These are phyloP conservation scores for Coemansia sp. DNA, from an alignment of 192 early-diverging fungal species.

Conservation along the genomic window DNA sequence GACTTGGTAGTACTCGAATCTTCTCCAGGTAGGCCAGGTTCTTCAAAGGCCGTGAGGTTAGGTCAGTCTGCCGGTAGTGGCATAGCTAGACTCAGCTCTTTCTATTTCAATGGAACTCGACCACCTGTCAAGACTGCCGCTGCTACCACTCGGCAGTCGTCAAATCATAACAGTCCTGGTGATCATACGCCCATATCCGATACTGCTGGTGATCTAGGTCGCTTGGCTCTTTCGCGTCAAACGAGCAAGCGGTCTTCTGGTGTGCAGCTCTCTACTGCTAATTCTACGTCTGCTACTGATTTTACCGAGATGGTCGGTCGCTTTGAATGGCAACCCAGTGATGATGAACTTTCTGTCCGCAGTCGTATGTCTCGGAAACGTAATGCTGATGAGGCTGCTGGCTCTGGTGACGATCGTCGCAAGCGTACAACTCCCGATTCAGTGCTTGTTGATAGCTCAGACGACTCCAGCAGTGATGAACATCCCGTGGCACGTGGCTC, in stretches of 20 bases:
- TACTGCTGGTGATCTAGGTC: constrained; percentile 2
- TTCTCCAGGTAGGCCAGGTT: constrained; percentile 43
- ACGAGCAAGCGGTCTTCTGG: neutral
- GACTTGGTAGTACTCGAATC: constrained; percentile 50
- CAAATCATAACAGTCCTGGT: neutral
- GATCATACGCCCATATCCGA: constrained; percentile 5
- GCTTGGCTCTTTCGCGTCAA: constrained; percentile 2
- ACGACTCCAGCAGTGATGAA: neutral
- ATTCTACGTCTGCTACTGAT: neutral
- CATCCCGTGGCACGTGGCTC: neutral
- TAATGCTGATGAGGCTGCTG: constrained; percentile 8
- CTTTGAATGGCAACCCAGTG: constrained; percentile 14
- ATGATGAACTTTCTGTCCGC: neutral
- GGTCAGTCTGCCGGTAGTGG: neutral
- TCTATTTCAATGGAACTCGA: constrained; percentile 30
- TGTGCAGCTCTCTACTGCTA: neutral
- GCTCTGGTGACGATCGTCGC: constrained; percentile 8
- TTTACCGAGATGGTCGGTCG: constrained; percentile 22
- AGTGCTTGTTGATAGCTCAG: constrained; percentile 11
- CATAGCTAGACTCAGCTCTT: constrained; percentile 28
- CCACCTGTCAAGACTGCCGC: neutral
- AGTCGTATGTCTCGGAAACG: constrained; percentile 25
- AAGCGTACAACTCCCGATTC: constrained; percentile 23
- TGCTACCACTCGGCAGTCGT: neutral
- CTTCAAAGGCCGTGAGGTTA: constrained; percentile 19